These are phyloP conservation scores for Iberis amara DNA, from an alignment of 441 rosid species.

Conservation along the genomic window DNA sequence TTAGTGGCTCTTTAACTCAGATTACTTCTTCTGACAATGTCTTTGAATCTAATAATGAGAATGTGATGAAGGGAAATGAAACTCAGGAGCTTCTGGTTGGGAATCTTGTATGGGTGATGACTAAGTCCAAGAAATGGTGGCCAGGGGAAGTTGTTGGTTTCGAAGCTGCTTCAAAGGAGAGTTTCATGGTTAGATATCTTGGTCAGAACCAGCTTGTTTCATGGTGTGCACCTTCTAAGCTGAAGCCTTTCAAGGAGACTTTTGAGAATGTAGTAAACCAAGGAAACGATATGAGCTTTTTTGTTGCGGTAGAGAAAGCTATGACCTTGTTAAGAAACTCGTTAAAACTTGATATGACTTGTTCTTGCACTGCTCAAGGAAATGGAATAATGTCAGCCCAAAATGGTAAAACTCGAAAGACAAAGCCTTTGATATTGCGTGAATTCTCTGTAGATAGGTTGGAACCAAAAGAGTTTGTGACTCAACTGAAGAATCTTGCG, in stretches of 20 bases:
- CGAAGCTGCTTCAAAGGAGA: conserved; percentile 35
- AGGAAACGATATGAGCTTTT: conserved; percentile 44
- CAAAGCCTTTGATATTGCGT: conserved; percentile 36
- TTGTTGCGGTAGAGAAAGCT: conserved; percentile 59
- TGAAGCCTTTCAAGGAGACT: conserved; percentile 58
- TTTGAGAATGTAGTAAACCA: conserved; percentile 43
- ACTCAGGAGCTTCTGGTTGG: conserved; percentile 42
- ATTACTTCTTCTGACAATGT: conserved; percentile 15
- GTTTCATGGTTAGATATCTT: conserved; percentile 45
- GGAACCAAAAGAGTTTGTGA: conserved; percentile 50
- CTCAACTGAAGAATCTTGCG: conserved; percentile 50
- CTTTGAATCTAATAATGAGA: conserved; percentile 21
- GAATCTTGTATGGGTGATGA: conserved; percentile 72
- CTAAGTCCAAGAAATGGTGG: conserved; percentile 70
- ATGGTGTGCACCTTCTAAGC: conserved; percentile 47
- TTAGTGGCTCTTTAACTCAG: conserved; percentile 37
- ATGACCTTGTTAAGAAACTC: conserved; percentile 50
- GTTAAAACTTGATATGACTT: conserved; percentile 50
- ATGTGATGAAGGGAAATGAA: conserved; percentile 23
- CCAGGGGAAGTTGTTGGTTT: conserved; percentile 62
- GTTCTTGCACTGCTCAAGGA: conserved; percentile 39
- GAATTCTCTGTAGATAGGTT: conserved; percentile 41
- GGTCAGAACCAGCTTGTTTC: conserved; percentile 47
- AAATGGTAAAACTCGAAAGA: conserved; percentile 22
- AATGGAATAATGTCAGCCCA: conserved; percentile 18